Percentiles rank a stretch among this genome's conserved stretches.
Evolutionary conservation across 441 rosid genomes (phyloP).

Genomic region (Pelargonium australe): DNA sequence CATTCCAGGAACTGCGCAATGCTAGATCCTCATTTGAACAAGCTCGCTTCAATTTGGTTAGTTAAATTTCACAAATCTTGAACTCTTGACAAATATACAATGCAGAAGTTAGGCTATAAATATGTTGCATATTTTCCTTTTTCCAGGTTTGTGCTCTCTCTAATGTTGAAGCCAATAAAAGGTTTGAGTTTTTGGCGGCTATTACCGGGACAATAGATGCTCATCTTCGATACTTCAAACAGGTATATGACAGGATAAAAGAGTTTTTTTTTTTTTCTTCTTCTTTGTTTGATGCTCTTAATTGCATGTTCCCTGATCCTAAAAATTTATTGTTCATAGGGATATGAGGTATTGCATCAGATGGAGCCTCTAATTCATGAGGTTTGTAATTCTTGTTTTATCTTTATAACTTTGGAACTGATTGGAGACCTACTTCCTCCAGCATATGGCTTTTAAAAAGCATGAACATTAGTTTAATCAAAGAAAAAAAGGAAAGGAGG

Average conservation of each 20-base stretch:
- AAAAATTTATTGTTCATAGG: constrained; percentile 38
- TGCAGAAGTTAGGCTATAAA: constrained; percentile 6
- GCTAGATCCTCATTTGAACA: constrained; percentile 91
- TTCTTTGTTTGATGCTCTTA: constrained; percentile 14
- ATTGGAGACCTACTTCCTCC: neutral
- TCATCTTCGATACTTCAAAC: constrained; percentile 95
- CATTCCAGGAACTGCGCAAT: constrained; percentile 78
- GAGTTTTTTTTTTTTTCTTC: constrained; percentile 5
- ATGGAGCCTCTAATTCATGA: constrained; percentile 98
- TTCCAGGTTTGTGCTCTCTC: constrained; percentile 82
- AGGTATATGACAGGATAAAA: constrained; percentile 34
- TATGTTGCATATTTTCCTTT: constrained; percentile 17
- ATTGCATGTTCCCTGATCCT: constrained; percentile 16
- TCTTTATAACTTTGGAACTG: neutral
- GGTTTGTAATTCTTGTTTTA: constrained; percentile 35
- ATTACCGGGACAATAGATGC: constrained; percentile 99
- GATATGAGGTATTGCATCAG: constrained; percentile 89
- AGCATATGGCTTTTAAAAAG: neutral
- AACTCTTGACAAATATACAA: neutral
- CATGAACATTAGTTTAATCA: neutral
- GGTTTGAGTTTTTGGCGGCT: constrained; percentile 96
- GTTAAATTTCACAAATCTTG: constrained; percentile 20
- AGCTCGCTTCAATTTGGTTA: constrained; percentile 87
- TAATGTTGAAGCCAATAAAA: constrained; percentile 91
- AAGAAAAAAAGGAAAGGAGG: neutral